Conservation (phyloP, 2,329 filamentous ascomycete species). For the Monosporascus sp. region DNA sequence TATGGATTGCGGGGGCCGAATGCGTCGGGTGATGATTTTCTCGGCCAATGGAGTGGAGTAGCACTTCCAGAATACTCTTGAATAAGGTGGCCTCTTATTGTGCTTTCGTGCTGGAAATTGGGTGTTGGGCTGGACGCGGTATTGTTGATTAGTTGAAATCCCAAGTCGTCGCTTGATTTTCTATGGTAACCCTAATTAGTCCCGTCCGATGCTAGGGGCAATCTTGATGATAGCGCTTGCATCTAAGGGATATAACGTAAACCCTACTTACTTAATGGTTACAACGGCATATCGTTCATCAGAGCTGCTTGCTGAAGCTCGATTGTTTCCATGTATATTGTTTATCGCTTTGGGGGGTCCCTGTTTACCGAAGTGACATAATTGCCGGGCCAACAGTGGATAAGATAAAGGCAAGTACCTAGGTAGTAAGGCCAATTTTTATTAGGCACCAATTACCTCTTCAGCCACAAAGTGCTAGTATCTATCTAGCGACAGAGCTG, state of each 20-base stretch:
- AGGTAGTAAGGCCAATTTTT: too few species aligned
- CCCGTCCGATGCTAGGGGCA: neutral
- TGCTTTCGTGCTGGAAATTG: constrained; percentile 10
- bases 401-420: too few species aligned
- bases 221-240: constrained; percentile 1
- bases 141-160: constrained; percentile 27
- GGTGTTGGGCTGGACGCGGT: constrained; percentile 19
- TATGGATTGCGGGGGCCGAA: neutral
- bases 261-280: too few species aligned
- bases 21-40: neutral
- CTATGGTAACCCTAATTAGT: constrained; percentile 11
- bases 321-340: neutral
- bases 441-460: too few species aligned
- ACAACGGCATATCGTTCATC: too few species aligned
- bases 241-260: too few species aligned
- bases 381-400: constrained; percentile 1
- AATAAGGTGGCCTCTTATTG: neutral
- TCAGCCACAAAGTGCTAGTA: too few species aligned
- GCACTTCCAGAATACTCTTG: neutral
- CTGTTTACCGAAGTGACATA: constrained; percentile 2
- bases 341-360: neutral
- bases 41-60: neutral
- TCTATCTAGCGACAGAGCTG: too few species aligned
- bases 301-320: too few species aligned
- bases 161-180: constrained; percentile 28